Base-by-base conservation (phyloP, 495 filamentous ascomycete genomes). In the Lichenothelia convexa region DNA sequence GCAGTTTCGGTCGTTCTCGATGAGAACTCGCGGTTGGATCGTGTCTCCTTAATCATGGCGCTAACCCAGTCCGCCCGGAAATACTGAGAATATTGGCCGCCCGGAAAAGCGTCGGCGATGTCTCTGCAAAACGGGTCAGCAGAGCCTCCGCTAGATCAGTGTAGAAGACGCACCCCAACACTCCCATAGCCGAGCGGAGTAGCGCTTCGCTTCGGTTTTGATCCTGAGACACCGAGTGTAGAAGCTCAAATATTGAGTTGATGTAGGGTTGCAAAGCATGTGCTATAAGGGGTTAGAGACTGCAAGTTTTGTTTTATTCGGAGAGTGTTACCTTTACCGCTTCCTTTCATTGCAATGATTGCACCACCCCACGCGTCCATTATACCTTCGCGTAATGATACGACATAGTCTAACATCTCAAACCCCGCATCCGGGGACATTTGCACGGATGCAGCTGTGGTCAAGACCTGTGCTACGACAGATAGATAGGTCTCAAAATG, bases 291-390 rank as follows among this genome's bases (percentile, higher is more conserved):
- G 32, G 40, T 26, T 39, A 27, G 21, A 49, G 32, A 21, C 31
- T 30, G 19, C 13, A 7, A 32, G 21, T 21, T 19, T 12, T 11
- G 36, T n/a, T 18, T 5, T 4, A 22, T 34, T n/a, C n/a, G n/a
- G n/a, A 11, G 4, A 32, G 16, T 58, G 73, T 54, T 57, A 84
- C 78, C 70, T 57, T 85, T 84, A 57, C 67, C 68, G 32, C 64
- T 75, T 32, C 66, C 59, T 69, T 87, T 93, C 74, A 94, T 80
- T 21, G 89, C 83, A 51, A 85, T 70, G 42, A 97, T 79, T 32
- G 87, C 85, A 48, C 89, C 89, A 51, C 81, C 85, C 83, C 92
- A 97, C 12, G 89, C 89, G 68, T 97, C 89, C 80, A 94, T 93
- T 40, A 95, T 93, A 47, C 87, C 89, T 53, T 97, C 89, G 38